These are phyloP conservation scores for Tricladium varicosporioides DNA, from an alignment of 2,329 filamentous ascomycete species.

Conservation along the genomic window DNA sequence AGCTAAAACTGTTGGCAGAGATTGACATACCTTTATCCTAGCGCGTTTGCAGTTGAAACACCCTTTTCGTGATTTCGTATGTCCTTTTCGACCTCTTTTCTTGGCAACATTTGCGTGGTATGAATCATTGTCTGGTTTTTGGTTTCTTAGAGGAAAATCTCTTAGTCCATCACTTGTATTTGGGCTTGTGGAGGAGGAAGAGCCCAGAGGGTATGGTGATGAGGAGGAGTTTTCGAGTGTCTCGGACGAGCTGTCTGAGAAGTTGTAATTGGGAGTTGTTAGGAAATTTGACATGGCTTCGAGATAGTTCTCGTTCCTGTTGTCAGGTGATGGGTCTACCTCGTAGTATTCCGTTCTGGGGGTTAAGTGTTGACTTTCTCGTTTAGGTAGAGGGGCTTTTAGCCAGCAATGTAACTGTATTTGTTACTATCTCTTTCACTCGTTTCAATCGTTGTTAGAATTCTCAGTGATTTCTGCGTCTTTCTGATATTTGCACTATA, in stretches of 20 bases:
- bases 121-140: background rate
- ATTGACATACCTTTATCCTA: constrained; percentile 54
- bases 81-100: constrained; percentile 40
- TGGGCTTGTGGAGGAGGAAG: too few relatives aligned
- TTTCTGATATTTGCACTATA: background rate
- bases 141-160: background rate
- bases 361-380: too few relatives aligned
- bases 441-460: too few relatives aligned
- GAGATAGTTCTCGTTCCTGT: background rate
- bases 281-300: background rate
- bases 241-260: background rate
- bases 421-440: too few relatives aligned
- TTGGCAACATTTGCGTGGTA: background rate
- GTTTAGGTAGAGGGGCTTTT: too few relatives aligned
- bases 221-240: background rate
- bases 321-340: background rate
- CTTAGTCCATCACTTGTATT: background rate
- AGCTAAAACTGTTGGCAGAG: background rate
- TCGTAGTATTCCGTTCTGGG: too few relatives aligned
- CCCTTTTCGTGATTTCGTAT: constrained; percentile 64
- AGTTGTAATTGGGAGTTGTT: background rate
- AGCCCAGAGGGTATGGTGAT: background rate
- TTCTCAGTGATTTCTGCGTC: background rate
- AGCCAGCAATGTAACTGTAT: too few relatives aligned
- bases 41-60: constrained; percentile 68